Evolutionary conservation across 2,329 filamentous ascomycete species (phyloP), one percentile per base, ranked within the genome.

Genomic region (Achaetomium macrosporum): DNA sequence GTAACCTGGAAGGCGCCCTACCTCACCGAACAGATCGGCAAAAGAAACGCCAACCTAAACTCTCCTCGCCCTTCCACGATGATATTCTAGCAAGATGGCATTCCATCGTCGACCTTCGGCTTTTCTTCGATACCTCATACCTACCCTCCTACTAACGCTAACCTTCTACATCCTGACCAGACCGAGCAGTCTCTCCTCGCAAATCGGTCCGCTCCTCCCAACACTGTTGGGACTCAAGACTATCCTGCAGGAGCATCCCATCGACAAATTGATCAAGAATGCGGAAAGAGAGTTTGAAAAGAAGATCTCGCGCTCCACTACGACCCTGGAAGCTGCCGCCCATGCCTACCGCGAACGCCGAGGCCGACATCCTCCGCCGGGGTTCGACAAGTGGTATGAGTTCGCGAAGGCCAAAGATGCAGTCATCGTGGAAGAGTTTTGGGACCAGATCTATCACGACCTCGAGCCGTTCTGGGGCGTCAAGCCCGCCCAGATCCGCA

Each of bases 361-460:
- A 56, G 80, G 79, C 19, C 73, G 81, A 20, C 79, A 84, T 59
- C 82, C 81, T 2, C 82, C 82, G 3, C 82, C 82, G 0, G 79
- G 78, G n/a, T 85, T 85, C 61, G 74, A 81, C 55, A 68, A 73
- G 43, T 85, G 82, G 82, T 76, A 79, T 59, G 66, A 70, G 31
- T 80, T 78, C 51, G 81, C 82, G 7, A 60, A 68, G 17, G 69
- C 76, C 25, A 70, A 71, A 41, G 68, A 79, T 35, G 75, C 78
- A n/a, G 66, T 83, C 51, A 71, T 84, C 10, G 72, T 85, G 37
- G 82, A 85, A 61, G 77, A 82, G 50, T 85, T 81, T 61, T 85
- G 83, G 67, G 78, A 83, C 61, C 79, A 81, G 54, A 81, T 85
- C 53, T 81, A 83, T 68, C 76, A 82, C 57, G 82, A 85, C 62